phyloP scores from a whole-genome alignment of 2,329 filamentous ascomycete genomes.

The Colletotrichum simmondsii region DNA sequence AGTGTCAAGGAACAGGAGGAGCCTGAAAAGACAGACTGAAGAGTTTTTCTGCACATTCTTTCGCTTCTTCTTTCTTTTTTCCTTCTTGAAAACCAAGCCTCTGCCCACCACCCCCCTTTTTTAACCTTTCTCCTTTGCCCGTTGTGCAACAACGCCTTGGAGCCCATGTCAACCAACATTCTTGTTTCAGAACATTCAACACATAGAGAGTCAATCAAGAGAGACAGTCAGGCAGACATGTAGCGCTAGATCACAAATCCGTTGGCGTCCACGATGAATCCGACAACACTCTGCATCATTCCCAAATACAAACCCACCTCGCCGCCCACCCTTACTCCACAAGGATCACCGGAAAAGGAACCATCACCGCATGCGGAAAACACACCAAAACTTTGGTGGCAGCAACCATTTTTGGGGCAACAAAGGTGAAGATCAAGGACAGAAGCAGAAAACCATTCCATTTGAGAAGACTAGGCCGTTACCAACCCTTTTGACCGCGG shows the following conservation, averaged over 20 bases:
- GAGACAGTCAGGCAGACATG: constrained; percentile 25
- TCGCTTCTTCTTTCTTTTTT: not conserved
- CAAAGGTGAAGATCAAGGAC: constrained; percentile 30
- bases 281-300: constrained; percentile 1
- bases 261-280: constrained; percentile 8
- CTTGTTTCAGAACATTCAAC: constrained; percentile 12
- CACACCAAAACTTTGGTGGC: not conserved
- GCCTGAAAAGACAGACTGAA: constrained; percentile 57
- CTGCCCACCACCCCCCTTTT: not conserved
- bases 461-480: constrained; percentile 34
- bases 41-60: constrained; percentile 10
- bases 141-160: not conserved
- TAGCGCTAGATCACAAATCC: constrained; percentile 25
- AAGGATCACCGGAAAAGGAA: constrained; percentile 1
- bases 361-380: constrained; percentile 15
- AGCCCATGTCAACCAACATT: not conserved
- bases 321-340: not conserved
- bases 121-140: not conserved
- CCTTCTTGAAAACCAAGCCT: not conserved
- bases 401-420: not conserved
- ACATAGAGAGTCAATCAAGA: constrained; percentile 8
- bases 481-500: constrained; percentile 32
- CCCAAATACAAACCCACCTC: not conserved
- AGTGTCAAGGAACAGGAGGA: constrained; percentile 65
- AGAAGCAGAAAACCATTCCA: constrained; percentile 33